phyloP scores from a whole-genome alignment of 805 yeast genomes.

The Blastobotrys chiropterorum region DNA sequence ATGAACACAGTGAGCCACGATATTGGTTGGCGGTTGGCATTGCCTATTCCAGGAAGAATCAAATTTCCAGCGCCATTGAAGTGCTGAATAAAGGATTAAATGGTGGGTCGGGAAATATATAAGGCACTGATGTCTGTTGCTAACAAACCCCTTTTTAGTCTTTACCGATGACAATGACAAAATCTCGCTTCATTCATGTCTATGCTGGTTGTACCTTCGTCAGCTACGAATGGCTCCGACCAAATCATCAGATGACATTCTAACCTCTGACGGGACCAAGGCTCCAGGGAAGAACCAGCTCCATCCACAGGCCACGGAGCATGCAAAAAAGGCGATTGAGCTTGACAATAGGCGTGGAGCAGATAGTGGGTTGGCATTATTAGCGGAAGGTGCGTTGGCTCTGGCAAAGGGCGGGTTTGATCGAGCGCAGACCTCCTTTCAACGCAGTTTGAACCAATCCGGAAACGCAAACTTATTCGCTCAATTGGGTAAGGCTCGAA shows the following conservation, averaged over 20 bases:
- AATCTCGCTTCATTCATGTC: constrained; percentile 51
- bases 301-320: constrained; percentile 39
- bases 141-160: background rate
- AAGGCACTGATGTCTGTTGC: background rate
- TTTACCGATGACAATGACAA: constrained; percentile 22
- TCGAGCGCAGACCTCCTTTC: constrained; percentile 64
- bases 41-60: constrained; percentile 65
- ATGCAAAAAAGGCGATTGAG: constrained; percentile 43
- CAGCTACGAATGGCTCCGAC: constrained; percentile 29
- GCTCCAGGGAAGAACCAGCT: constrained; percentile 26
- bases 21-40: constrained; percentile 82
- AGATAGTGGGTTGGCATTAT: constrained; percentile 41
- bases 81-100: constrained; percentile 58
- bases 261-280: constrained; percentile 2
- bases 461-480: constrained; percentile 68
- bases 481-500: constrained; percentile 75
- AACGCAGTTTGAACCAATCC: constrained; percentile 44
- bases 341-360: constrained; percentile 33
- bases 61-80: constrained; percentile 53
- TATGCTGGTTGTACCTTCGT: constrained; percentile 60
- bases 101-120: background rate
- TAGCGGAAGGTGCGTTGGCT: constrained; percentile 64
- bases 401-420: constrained; percentile 58
- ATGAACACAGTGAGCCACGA: constrained; percentile 67
- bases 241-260: constrained; percentile 6